Conservation (phyloP, 768 basidiomycete genomes). For the Phaffia australis region DNA sequence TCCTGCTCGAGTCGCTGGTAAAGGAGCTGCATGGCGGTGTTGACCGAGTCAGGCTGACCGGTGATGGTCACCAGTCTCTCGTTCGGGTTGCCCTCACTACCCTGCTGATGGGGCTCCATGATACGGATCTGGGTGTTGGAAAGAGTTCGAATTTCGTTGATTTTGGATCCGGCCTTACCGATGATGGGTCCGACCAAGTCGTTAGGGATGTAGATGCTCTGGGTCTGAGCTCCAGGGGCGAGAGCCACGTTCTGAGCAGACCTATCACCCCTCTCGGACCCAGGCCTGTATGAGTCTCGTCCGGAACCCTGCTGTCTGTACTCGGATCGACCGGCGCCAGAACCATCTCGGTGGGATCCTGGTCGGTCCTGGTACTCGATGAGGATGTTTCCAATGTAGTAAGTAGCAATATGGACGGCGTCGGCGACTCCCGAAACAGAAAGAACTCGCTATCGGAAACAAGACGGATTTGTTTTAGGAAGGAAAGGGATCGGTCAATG, state of each 20-base stretch:
- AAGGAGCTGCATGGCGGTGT: slow-evolving; percentile 86
- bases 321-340: slow-evolving; percentile 28
- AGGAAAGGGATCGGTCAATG: neutral
- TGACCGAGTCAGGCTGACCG: slow-evolving; percentile 86
- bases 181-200: slow-evolving; percentile 82
- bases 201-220: slow-evolving; percentile 97
- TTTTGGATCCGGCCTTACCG: slow-evolving; percentile 95
- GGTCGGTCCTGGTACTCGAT: slow-evolving; percentile 51
- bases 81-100: slow-evolving; percentile 50
- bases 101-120: slow-evolving; percentile 64
- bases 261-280: slow-evolving; percentile 24
- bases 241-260: slow-evolving; percentile 46
- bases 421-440: slow-evolving; percentile 98
- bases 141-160: slow-evolving; percentile 95
- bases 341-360: slow-evolving; percentile 8
- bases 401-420: slow-evolving; percentile 97
- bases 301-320: slow-evolving; percentile 58
- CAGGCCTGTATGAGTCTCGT: slow-evolving; percentile 18
- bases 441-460: slow-evolving; percentile 64
- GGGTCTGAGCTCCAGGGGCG: slow-evolving; percentile 65
- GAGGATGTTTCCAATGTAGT: slow-evolving; percentile 96
- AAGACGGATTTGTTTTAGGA: neutral
- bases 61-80: slow-evolving; percentile 93
- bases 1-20: slow-evolving; percentile 35
- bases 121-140: slow-evolving; percentile 95